Evolutionary conservation across 495 filamentous ascomycete species (phyloP), one percentile per base, ranked within the genome.

Genomic region (Neurospora cerealis): DNA sequence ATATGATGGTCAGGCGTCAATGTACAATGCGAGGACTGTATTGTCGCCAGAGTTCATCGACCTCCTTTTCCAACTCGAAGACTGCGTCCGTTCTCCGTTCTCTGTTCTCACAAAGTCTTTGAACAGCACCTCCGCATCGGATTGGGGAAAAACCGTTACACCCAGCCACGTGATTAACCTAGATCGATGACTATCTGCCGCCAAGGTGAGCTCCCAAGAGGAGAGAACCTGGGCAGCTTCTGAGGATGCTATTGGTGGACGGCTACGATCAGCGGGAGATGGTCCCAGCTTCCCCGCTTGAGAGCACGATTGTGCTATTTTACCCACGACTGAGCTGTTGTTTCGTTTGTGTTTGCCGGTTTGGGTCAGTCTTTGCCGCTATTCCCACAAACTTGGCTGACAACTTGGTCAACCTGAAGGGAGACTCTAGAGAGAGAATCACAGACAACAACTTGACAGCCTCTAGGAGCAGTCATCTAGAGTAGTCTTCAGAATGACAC

Each of bases 91-190:
- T 77, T 74, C 74, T 74, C 71, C 28, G 3, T 46, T 46, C 41
- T 44, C 41, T n/a, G n/a, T n/a, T 8, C 7, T n/a, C 8, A 19
- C 19, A n/a, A n/a, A 3, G 42, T 48, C 19, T 19, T 0, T 13
- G 21, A 28, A 54, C 2, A 2, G 1, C 41, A 76, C 21, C 46
- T 28, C 21, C 21, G 74, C 21, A 37, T 71, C 9, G 5, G 11
- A 60, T 60, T 48, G 17, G 17, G 40, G 46, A 71, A 75, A 74
- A 75, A 72, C 34, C 70, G 72, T 39, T 66, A 41, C 46, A 28
- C 48, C 72, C 71, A 80, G 75, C 74, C 79, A 80, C 79, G 78
- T 80, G 79, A 80, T 78, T 74, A 69, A 66, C 4, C 1, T 17
- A 70, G 54, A 62, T 62, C 48, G 48, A 62, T 62, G 48, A 62